A percentile compares a stretch with the other conserved stretches of the same genome.
These are phyloP conservation scores for Wickerhamomyces bisporus DNA, from an alignment of 805 yeast genomes.

Conservation along the genomic window DNA sequence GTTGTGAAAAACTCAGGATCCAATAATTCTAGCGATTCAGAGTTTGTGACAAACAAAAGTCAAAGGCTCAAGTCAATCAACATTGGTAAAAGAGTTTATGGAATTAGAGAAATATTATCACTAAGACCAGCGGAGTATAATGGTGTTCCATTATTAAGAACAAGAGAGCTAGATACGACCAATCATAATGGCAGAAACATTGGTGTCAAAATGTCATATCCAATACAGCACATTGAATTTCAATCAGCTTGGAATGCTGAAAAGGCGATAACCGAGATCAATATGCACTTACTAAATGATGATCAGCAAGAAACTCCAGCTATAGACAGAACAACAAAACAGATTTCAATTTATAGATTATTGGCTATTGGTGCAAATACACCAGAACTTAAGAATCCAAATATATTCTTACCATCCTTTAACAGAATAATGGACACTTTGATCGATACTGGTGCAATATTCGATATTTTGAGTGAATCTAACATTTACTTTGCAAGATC, in stretches of 20 bases:
- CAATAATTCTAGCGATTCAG: background rate
- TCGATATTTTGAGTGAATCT: slow-evolving; percentile 25
- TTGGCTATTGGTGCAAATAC: slow-evolving; percentile 31
- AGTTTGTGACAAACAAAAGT: background rate
- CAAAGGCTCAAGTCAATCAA: background rate
- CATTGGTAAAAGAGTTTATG: slow-evolving; percentile 8
- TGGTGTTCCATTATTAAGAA: slow-evolving; percentile 10
- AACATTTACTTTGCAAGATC: slow-evolving; percentile 24
- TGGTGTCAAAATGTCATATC: slow-evolving; percentile 7
- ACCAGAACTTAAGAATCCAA: slow-evolving; percentile 28
- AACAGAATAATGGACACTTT: slow-evolving; percentile 34
- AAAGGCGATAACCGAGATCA: slow-evolving; percentile 20
- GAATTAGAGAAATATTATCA: slow-evolving; percentile 12
- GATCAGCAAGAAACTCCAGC: slow-evolving; percentile 1
- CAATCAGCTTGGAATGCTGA: slow-evolving; percentile 24
- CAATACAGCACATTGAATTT: slow-evolving; percentile 14
- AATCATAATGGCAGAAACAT: background rate
- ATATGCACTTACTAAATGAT: slow-evolving; percentile 6
- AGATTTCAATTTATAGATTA: slow-evolving; percentile 27
- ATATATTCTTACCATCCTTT: slow-evolving; percentile 33
- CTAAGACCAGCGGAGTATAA: slow-evolving; percentile 16
- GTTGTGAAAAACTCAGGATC: slow-evolving; percentile 1
- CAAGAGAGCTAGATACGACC: background rate
- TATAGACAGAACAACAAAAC: slow-evolving; percentile 22
- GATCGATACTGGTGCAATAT: slow-evolving; percentile 33